Conservation (phyloP, 352 stramenopile species). For the Globisporangium canariense region DNA sequence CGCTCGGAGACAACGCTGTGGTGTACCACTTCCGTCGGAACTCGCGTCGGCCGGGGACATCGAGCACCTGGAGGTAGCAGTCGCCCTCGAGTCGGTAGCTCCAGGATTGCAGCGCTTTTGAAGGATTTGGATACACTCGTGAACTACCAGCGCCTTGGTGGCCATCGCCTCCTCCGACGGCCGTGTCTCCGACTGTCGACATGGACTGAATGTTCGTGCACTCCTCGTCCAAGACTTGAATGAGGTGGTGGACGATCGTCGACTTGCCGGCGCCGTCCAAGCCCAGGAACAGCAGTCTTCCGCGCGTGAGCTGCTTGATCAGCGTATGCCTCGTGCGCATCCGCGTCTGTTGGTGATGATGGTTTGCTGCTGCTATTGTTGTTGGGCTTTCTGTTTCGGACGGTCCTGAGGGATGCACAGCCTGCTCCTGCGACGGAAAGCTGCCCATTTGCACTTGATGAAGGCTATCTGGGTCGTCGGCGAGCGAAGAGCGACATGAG, state of each 20-base stretch:
- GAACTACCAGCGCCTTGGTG: not conserved
- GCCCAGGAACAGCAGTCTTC: slow-evolving; percentile 45
- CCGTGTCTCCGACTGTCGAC: slow-evolving; percentile 9
- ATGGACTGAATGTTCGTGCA: slow-evolving; percentile 1
- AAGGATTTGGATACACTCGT: slow-evolving; percentile 26
- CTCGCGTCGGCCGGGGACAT: slow-evolving; percentile 35
- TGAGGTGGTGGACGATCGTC: slow-evolving; percentile 46
- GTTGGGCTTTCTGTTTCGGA: not conserved
- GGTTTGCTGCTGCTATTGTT: not conserved
- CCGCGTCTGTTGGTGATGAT: not conserved
- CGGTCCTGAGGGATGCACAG: slow-evolving; percentile 5
- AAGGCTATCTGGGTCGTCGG: not conserved
- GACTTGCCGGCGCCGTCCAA: slow-evolving; percentile 60
- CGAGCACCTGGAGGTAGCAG: slow-evolving; percentile 42
- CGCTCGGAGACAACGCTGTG: slow-evolving; percentile 2
- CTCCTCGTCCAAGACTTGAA: slow-evolving; percentile 22
- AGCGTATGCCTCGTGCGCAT: slow-evolving; percentile 28
- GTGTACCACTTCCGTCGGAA: slow-evolving; percentile 38
- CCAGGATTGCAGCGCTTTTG: slow-evolving; percentile 19
- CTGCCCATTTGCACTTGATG: slow-evolving; percentile 25
- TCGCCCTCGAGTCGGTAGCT: slow-evolving; percentile 42
- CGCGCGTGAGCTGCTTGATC: slow-evolving; percentile 37
- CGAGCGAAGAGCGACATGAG: not conserved
- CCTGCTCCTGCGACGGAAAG: slow-evolving; percentile 37
- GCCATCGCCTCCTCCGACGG: not conserved